Conservation (phyloP, 139 green algal genomes). For the Chlorella sp. region DNA sequence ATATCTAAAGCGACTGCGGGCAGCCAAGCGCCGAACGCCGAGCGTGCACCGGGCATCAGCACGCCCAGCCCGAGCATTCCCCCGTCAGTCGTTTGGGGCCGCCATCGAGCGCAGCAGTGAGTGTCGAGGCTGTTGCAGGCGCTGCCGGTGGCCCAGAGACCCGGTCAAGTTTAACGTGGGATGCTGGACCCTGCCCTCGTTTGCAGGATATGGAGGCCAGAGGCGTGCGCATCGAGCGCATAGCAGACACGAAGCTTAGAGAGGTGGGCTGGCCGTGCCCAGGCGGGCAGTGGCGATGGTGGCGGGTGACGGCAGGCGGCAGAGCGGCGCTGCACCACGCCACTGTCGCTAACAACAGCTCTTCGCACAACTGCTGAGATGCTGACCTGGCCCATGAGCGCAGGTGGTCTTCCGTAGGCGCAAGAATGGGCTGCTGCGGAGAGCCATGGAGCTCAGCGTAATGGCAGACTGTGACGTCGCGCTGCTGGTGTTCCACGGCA, state of each 20-base stretch:
- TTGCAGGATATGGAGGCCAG: background rate
- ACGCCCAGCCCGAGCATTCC: no score
- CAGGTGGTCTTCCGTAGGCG: constrained; percentile 67
- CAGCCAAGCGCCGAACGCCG: no score
- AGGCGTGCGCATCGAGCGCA: constrained; percentile 29
- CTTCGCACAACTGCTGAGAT: background rate
- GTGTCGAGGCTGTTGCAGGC: background rate
- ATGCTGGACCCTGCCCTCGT: no score
- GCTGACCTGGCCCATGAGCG: background rate
- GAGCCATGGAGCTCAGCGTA: constrained; percentile 87
- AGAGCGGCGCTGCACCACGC: background rate
- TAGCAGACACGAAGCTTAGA: constrained; percentile 24
- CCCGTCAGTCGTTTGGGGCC: no score
- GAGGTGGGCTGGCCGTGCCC: background rate
- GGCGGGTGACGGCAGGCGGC: no score
- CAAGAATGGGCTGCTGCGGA: constrained; percentile 85
- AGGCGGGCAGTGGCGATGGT: background rate
- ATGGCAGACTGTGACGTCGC: constrained; percentile 85
- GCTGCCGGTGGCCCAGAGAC: background rate
- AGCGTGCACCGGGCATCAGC: no score
- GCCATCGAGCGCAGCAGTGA: background rate
- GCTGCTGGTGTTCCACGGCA: constrained; percentile 72
- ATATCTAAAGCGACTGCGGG: no score
- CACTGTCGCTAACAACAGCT: background rate
- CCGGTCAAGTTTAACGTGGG: background rate